Percentiles rank a stretch among this genome's conserved stretches.
Evolutionary conservation across 2,329 filamentous ascomycete species (phyloP).

Genomic region (Colletotrichum destructivum): DNA sequence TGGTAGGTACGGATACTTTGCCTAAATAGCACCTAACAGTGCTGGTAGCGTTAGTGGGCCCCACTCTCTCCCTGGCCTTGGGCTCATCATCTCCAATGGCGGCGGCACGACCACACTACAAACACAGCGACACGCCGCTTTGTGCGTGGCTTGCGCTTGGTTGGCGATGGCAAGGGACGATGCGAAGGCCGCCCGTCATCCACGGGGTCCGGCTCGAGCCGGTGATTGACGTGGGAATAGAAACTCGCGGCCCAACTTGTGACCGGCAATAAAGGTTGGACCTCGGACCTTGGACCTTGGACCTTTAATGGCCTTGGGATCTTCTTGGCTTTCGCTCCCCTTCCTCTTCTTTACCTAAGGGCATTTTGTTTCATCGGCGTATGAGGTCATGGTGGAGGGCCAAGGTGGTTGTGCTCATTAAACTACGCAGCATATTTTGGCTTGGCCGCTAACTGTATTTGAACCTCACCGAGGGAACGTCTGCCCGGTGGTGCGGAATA

Average conservation of each 20-base stretch:
- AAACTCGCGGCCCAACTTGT: background rate
- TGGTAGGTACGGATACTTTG: too few species aligned
- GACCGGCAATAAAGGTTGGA: background rate
- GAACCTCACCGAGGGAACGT: conserved; percentile 19
- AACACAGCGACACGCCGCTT: conserved; percentile 12
- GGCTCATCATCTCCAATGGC: background rate
- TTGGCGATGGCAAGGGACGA: conserved; percentile 30
- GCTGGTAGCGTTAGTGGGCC: too few species aligned
- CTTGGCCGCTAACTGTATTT: conserved; percentile 19
- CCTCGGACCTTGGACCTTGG: background rate
- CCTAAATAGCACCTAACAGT: too few species aligned
- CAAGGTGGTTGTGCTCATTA: conserved; percentile 18
- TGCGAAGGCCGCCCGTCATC: conserved; percentile 11
- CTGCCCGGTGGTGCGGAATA: background rate
- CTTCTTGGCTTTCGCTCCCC: conserved; percentile 9
- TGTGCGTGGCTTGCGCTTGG: conserved; percentile 25
- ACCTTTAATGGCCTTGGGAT: background rate
- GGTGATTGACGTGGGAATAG: conserved; percentile 4
- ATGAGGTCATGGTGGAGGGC: conserved; percentile 42
- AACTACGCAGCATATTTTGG: background rate
- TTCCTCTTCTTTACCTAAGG: conserved; percentile 3
- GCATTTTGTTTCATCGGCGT: conserved; percentile 39
- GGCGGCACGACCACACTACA: conserved; percentile 2
- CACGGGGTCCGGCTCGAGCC: conserved; percentile 6
- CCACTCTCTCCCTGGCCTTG: background rate